Evolutionary conservation across 148 eudicot species (phyloP), one percentile per base, ranked within the genome.

Genomic region (Fallopia convolvulus): DNA sequence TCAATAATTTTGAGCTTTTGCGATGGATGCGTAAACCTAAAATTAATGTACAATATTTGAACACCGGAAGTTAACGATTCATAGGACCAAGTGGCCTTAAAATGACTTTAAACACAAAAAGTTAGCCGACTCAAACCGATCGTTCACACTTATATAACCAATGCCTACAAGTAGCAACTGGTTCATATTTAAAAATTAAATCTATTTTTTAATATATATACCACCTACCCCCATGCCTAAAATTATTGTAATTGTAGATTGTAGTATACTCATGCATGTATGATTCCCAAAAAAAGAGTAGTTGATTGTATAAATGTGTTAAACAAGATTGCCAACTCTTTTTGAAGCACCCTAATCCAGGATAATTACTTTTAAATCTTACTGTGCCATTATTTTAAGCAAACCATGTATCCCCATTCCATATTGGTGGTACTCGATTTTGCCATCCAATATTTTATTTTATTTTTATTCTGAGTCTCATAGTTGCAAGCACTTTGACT

Each of bases 221-320:
- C 1, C 14, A 39, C 46, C 6, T 2, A 14, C 36, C 20, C 36
- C 20, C 3, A 36, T 15, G 10, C 72, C 20, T 33, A 68, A 66
- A 36, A 68, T 68, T 55, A n/a, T 15, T 33, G 36, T 73, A 20
- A 20, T 39, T 74, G 48, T 58, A 78, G 52, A 81, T 80, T 41
- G 78, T 72, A 49, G 78, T 75, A 81, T 63, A 41, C 76, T 78
- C 81, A 77, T 76, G 18, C 48, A 39, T 48, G 75, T 81, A 84
- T 77, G 81, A 75, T 78, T 83, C 80, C 75, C 82, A 80, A 68
- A 36, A 33, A 68, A 68, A 68, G 72, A 36, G 44, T 33, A 68
- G 44, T 84, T 82, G 84, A 85, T 79, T 81, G 85, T 81, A 83
- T 76, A 81, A 82, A 77, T 78, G 30, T 83, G 83, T 76, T 81